Base-by-base conservation (phyloP, 1,139 yeast species). In the Scheffersomyces parashehatae region DNA sequence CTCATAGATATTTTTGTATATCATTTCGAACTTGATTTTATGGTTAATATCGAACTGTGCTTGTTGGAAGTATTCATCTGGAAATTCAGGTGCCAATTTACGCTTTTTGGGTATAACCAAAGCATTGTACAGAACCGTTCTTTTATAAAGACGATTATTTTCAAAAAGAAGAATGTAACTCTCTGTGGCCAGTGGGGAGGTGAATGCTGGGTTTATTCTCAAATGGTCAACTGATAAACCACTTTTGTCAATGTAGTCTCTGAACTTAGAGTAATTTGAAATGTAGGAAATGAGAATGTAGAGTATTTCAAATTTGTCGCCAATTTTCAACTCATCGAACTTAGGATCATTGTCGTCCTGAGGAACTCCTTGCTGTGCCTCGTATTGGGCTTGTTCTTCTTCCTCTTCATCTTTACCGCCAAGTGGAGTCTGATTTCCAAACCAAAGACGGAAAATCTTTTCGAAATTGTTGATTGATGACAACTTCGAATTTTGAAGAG, bases 221-320 rank as follows among this genome's bases (percentile, higher is more conserved):
- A 68, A 63, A 20, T 51, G 45, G 31, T 70, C 71, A 12, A 67
- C 60, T 3, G 69, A 51, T 28, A 68, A 50, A n/a, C 63, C 61
- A 43, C 59, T 64, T 44, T 66, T 72, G 44, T 78, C 83, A 5
- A 75, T 56, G 56, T 67, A 71, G 36, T 65, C 65, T 45, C 82
- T 62, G 51, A 78, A 76, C 40, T 64, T 65, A 8, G 64, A 53
- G 44, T 67, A 66, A 32, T 62, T 64, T 7, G 72, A 54, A 29
- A 75, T 62, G 42, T 72, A 62, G 24, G 62, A 54, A 5, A 81
- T 69, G 44, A 81, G 54, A 5, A 64, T 59, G 51, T 70, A 75
- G 4, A 81, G 52, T 3, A 77, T 62, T 36, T 75, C 75, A 48
- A 81, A 70, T 53, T 79, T 79, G 14, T 75, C 77, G 14, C 61